A percentile compares a stretch with the other conserved stretches of the same genome.
Conservation (phyloP, 345 rosid genomes). For the Noccaea caerulescens region DNA sequence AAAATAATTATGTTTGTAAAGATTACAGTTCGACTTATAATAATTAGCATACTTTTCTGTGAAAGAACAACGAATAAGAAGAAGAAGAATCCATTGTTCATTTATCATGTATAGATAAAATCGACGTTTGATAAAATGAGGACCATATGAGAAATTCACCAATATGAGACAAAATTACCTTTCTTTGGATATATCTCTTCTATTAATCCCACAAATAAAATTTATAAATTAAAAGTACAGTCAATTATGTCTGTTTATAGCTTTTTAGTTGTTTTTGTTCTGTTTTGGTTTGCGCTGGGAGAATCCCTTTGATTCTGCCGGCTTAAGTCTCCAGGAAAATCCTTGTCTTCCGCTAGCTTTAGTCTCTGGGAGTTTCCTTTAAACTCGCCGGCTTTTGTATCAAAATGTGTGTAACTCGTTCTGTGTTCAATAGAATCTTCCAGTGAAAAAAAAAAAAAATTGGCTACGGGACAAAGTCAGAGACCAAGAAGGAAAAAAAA, state of each 20-base stretch:
- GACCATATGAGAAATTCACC: neutral
- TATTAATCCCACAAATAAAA: too few relatives aligned
- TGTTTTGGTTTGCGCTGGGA: too few relatives aligned
- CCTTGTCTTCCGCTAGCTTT: too few relatives aligned
- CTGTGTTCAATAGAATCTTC: too few relatives aligned
- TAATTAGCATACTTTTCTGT: neutral
- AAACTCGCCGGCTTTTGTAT: too few relatives aligned
- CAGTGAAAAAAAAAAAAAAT: neutral
- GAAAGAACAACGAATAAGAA: neutral
- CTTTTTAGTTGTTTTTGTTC: too few relatives aligned
- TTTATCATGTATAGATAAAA: neutral
- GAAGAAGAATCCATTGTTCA: neutral
- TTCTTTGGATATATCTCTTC: neutral
- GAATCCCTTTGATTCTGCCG: too few relatives aligned
- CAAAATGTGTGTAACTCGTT: too few relatives aligned
- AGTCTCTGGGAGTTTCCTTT: too few relatives aligned
- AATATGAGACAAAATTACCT: neutral
- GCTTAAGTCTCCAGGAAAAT: too few relatives aligned
- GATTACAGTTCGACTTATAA: neutral
- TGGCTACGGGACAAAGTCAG: conserved; percentile 23
- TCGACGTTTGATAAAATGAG: neutral
- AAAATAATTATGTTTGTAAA: neutral
- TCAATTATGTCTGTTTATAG: too few relatives aligned
- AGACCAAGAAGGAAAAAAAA: conserved; percentile 8
- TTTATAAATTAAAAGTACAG: too few relatives aligned